Evolutionary conservation across 129 eudicot species (phyloP).

Genomic region (Lactuca saligna): DNA sequence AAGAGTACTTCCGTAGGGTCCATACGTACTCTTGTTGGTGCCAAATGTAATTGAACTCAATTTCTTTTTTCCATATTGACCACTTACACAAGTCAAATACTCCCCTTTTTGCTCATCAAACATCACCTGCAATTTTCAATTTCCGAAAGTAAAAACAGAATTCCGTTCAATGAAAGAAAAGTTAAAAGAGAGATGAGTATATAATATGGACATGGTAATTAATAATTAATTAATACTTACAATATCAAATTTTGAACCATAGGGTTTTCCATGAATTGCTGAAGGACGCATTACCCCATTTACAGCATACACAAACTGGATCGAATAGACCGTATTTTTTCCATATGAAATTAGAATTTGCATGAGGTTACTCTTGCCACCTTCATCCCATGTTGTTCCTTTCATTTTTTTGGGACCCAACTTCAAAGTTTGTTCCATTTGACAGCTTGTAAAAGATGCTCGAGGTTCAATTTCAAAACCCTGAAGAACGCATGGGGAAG

Average conservation of each 20-base stretch:
- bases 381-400: neutral
- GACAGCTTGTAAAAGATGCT: neutral
- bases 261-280: neutral
- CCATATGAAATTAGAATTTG: neutral
- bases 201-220: too few species aligned
- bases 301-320: neutral
- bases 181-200: neutral
- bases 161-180: neutral
- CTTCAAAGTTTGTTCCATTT: neutral
- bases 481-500: neutral
- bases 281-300: neutral
- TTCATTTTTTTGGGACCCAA: neutral
- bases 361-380: neutral
- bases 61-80: neutral
- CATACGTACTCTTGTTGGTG: slow-evolving; percentile 4
- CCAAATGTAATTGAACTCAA: neutral
- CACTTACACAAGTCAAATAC: slow-evolving; percentile 1
- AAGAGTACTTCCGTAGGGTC: neutral
- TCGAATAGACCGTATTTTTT: neutral
- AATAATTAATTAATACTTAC: neutral
- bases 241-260: neutral
- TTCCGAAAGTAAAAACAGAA: neutral
- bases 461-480: neutral
- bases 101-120: neutral
- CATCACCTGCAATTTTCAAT: neutral